Conservation (phyloP, 331 rosid genomes). For the Telfairia occidentalis region DNA sequence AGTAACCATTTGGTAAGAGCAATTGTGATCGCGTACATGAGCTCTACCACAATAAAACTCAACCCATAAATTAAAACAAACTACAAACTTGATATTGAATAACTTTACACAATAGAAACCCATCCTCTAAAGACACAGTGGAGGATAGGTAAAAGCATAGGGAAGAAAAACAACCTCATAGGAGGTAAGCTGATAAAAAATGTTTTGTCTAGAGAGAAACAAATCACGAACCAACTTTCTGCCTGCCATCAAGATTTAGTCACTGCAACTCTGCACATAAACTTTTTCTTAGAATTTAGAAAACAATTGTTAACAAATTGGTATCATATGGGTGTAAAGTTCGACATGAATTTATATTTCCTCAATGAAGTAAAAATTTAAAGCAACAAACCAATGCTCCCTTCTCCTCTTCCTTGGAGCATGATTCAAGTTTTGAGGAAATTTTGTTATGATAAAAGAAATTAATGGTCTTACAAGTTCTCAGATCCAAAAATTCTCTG, state of each 20-base stretch:
- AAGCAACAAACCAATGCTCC: neutral
- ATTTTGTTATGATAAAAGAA: neutral
- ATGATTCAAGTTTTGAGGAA: neutral
- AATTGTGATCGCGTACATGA: conserved; percentile 27
- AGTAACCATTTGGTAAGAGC: conserved; percentile 27
- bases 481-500: neutral
- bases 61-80: conserved; percentile 3
- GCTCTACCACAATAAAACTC: conserved; percentile 24
- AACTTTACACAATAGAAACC: neutral
- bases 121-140: neutral
- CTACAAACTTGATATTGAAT: neutral
- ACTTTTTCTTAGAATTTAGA: neutral
- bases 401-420: neutral
- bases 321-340: neutral
- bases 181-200: conserved; percentile 27
- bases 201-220: conserved; percentile 32
- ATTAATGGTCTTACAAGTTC: neutral
- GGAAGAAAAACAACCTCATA: conserved; percentile 28
- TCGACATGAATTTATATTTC: neutral
- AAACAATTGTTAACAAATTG: neutral
- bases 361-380: neutral
- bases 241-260: conserved; percentile 33
- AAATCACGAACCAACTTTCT: conserved; percentile 69
- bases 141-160: neutral
- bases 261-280: neutral